Evolutionary conservation across 192 early-diverging fungal species (phyloP).

Genomic region (Chytriomyces hyalinus): DNA sequence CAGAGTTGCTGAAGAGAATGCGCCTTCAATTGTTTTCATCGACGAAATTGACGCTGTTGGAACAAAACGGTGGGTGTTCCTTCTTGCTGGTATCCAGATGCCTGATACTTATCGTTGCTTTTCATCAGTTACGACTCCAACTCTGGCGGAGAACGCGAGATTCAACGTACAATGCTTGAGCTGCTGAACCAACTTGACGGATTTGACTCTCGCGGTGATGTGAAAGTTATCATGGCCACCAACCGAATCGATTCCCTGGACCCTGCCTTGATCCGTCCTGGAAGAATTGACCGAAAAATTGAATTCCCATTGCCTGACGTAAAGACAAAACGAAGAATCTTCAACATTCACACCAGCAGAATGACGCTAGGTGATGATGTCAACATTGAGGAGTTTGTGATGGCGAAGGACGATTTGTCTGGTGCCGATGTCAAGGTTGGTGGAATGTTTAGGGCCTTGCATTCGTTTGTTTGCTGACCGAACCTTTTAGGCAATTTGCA

Average conservation of each 20-base stretch:
- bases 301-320: slow-evolving; percentile 98
- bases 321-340: slow-evolving; percentile 96
- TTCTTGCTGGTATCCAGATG: not conserved
- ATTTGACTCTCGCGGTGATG: slow-evolving; percentile 96
- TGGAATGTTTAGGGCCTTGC: not conserved
- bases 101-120: not conserved
- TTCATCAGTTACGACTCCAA: slow-evolving; percentile 88
- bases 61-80: slow-evolving; percentile 68
- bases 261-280: slow-evolving; percentile 95
- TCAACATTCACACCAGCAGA: slow-evolving; percentile 91
- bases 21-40: slow-evolving; percentile 97
- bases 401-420: slow-evolving; percentile 98
- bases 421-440: slow-evolving; percentile 95
- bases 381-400: slow-evolving; percentile 98
- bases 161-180: slow-evolving; percentile 96
- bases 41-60: slow-evolving; percentile 99
- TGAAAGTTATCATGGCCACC: slow-evolving; percentile 99
- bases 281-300: slow-evolving; percentile 96
- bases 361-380: slow-evolving; percentile 99
- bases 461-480: not conserved
- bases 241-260: slow-evolving; percentile 97
- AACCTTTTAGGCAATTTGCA: slow-evolving; percentile 86
- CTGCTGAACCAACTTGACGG: slow-evolving; percentile 99
- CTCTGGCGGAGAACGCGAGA: slow-evolving; percentile 97
- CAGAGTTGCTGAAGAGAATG: slow-evolving; percentile 94